Evolutionary conservation across 225 moss, liverwort and hornwort species (phyloP), one percentile per base, ranked within the genome.

Genomic region (Pseudisothecium myosuroides): DNA sequence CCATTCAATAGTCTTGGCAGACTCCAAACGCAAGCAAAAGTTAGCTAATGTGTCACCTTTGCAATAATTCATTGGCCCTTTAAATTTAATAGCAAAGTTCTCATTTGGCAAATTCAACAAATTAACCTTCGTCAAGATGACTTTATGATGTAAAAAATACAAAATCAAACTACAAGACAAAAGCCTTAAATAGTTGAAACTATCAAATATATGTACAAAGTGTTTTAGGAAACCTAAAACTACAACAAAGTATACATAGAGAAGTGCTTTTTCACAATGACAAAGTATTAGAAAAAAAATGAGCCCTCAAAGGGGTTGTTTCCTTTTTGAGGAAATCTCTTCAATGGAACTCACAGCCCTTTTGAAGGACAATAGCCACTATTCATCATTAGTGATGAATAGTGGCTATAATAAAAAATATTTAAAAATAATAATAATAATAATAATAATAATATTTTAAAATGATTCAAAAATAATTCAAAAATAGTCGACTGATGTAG

Each of bases 151-250:
- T 43, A 43, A 72, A 1, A 72, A 66, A 72, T 43, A 9, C 27
- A 72, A 14, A 71, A 15, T 26, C 2, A 71, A 71, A 71, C 10
- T 68, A 6, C 0, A 23, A 1, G 14, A 39, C 1, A 0, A 2
- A 69, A 69, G 23, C 2, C 14, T 24, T 39, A 6, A 26, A 69
- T 7, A 69, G 4, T 1, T 69, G 24, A 41, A 39, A 8, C 1
- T 3, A 1, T 39, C 3, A 69, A 69, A 7, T 0, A 0, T n/a
- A 14, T 24, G 3, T 24, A 24, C 0, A 0, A 69, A 24, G 41
- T 24, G 36, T 69, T 24, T 69, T 26, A 69, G 5, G 12, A 13
- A 8, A 39, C 8, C 16, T 9, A 9, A 27, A 16, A 5, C 15
- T 27, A 43, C 0, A 43, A 72, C 21, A 5, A 41, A 71, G 7